Evolutionary conservation across 768 basidiomycete species (phyloP).

Genomic region (Postia placenta): DNA sequence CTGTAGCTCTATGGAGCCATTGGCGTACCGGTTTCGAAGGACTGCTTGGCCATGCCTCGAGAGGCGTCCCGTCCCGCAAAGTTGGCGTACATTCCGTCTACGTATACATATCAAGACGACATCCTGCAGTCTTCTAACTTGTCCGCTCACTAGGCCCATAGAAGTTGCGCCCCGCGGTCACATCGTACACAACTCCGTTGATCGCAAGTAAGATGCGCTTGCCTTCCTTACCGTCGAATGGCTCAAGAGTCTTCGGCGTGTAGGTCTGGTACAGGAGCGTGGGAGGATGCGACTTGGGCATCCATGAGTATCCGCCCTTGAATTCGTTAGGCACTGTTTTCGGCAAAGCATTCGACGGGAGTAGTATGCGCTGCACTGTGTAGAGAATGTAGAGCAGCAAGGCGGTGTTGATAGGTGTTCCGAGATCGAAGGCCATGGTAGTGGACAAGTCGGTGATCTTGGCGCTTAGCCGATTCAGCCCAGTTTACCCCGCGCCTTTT

Average conservation of each 20-base stretch:
- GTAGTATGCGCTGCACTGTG: conserved; percentile 65
- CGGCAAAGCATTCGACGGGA: conserved; percentile 54
- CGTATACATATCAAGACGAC: neutral
- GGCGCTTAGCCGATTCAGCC: too few relatives aligned
- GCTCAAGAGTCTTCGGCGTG: conserved; percentile 69
- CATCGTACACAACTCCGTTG: conserved; percentile 86
- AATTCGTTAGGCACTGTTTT: conserved; percentile 58
- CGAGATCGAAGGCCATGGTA: conserved; percentile 37
- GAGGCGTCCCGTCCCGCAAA: conserved; percentile 97
- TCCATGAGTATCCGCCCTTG: conserved; percentile 86
- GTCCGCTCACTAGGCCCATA: conserved; percentile 82
- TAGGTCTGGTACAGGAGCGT: conserved; percentile 73
- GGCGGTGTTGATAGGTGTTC: conserved; percentile 76
- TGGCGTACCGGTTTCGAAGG: conserved; percentile 86
- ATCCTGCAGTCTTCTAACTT: neutral
- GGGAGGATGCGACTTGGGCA: conserved; percentile 77
- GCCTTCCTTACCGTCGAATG: conserved; percentile 58
- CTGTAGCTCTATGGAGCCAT: neutral
- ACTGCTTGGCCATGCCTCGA: conserved; percentile 96
- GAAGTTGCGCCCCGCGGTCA: conserved; percentile 82
- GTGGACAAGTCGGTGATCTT: neutral
- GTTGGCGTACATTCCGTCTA: conserved; percentile 95
- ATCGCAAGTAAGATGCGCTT: conserved; percentile 84
- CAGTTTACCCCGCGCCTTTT: too few relatives aligned
- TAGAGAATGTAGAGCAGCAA: conserved; percentile 76